Base-by-base conservation (phyloP, 108 stramenopile genomes). In the Pseudonitzschia multiseries region DNA sequence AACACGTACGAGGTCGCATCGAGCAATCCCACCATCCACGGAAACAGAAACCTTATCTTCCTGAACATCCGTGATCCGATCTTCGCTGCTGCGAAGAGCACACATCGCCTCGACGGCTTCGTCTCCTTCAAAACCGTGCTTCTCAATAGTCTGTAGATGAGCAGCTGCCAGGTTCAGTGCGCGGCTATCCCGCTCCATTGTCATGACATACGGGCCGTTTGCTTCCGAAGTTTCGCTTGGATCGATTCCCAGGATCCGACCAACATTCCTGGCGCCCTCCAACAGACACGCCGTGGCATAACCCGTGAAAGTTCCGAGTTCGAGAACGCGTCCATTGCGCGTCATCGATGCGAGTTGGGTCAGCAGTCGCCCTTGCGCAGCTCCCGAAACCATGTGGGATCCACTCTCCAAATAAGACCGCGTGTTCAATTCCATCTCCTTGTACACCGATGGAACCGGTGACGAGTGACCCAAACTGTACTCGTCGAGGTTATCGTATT, bases 281-380 rank as follows among this genome's bases (percentile, higher is more conserved):
- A 92, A 76, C 32, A 98, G 81, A 73, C 93, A 93, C 21, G 88
- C 82, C 10, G 97, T 95, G 4, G 93, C 90, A 77, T 98, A 98
- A 26, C 97, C 97, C 57, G 89, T 92, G 66, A 98, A 98, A 2
- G 93, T 96, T 10, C 97, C 97, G 44, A 98, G 69, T 76, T 98
- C 97, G 33, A 98, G 79, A 50, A 94, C 79, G 0, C 93, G 79
- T 12, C 89, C 90, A 44, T 90, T 84, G 43, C 93, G 68, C 42
- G 88, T 75, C 85, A 93, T 84, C 12, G 86, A 80, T 40, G 94
- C 84, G 59, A 96, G 73, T 32, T 84, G 84, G n/a, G 79, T 79
- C 43, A 97, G 77, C 36, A 95, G 76, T 21, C 82, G 74, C 21
- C 97, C 97, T 79, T 97, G 97, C 8, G 76, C 68, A 21, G 79